These are phyloP conservation scores for Aechmea fasciata DNA, from an alignment of 176 grass and related monocot genomes.

Conservation along the genomic window DNA sequence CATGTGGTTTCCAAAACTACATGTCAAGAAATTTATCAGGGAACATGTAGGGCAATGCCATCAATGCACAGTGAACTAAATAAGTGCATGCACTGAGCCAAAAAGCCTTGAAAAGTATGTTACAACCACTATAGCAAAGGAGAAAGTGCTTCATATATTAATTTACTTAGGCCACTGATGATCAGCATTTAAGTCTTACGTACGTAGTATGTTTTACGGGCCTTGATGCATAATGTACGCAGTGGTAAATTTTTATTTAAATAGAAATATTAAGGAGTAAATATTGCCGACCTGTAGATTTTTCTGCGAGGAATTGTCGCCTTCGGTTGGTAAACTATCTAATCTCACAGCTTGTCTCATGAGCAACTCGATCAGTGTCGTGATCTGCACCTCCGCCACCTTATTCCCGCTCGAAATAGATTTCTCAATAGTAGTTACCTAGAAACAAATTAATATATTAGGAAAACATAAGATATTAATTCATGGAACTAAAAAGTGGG, in stretches of 20 bases:
- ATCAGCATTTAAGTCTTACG: too few relatives aligned
- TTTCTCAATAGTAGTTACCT: constrained; percentile 75
- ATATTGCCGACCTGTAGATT: constrained; percentile 59
- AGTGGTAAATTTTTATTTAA: background rate
- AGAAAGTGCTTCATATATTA: too few relatives aligned
- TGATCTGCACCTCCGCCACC: constrained; percentile 91
- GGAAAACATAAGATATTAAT: background rate
- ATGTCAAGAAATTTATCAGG: background rate
- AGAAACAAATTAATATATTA: constrained; percentile 2
- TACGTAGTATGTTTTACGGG: too few relatives aligned
- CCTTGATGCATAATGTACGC: too few relatives aligned
- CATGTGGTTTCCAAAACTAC: background rate
- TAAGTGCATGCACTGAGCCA: too few relatives aligned
- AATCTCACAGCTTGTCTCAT: constrained; percentile 92
- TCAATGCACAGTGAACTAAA: background rate
- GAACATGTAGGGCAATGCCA: constrained; percentile 11
- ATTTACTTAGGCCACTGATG: too few relatives aligned
- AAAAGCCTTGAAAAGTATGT: too few relatives aligned
- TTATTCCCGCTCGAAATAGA: constrained; percentile 63
- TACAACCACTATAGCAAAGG: too few relatives aligned
- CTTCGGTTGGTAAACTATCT: constrained; percentile 56
- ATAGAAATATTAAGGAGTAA: background rate
- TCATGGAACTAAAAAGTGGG: background rate
- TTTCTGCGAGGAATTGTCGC: constrained; percentile 49
- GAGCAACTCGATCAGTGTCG: constrained; percentile 83